Conservation (phyloP, 2,329 filamentous ascomycete genomes). For the Botrytis squamosa region DNA sequence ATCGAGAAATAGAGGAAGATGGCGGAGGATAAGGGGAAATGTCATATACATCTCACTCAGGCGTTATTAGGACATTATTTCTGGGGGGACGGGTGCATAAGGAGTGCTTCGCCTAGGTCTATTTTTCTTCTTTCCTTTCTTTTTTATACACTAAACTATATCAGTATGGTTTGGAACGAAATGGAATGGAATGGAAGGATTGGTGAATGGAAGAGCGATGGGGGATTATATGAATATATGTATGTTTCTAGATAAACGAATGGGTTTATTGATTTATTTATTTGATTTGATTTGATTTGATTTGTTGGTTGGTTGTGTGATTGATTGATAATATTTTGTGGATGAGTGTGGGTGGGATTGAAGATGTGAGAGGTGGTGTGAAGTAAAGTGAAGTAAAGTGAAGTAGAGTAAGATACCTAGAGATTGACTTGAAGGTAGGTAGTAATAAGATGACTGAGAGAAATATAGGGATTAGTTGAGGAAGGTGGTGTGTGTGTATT, state of each 20-base stretch:
- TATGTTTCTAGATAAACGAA: not conserved
- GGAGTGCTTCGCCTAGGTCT: not conserved
- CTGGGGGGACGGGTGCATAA: not conserved
- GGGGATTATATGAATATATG: not conserved
- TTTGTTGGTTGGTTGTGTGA: not conserved
- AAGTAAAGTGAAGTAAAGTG: no score
- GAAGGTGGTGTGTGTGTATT: no score
- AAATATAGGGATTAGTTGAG: no score
- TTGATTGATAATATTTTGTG: not conserved
- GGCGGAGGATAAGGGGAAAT: no score
- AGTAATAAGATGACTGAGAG: no score
- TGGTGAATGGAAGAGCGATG: not conserved
- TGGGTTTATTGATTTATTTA: not conserved
- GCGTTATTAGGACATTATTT: not conserved
- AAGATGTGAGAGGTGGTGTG: no score
- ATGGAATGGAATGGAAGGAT: not conserved
- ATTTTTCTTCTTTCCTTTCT: not conserved
- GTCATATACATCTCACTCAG: not conserved
- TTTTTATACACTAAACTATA: not conserved
- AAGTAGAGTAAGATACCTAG: no score
- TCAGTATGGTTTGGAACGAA: not conserved
- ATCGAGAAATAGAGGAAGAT: not conserved
- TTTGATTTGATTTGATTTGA: not conserved
- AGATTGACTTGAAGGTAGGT: no score
- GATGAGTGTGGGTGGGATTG: no score